Evolutionary conservation across 1,284 basidiomycete species (phyloP).

Genomic region (Gymnopus androsaceus): DNA sequence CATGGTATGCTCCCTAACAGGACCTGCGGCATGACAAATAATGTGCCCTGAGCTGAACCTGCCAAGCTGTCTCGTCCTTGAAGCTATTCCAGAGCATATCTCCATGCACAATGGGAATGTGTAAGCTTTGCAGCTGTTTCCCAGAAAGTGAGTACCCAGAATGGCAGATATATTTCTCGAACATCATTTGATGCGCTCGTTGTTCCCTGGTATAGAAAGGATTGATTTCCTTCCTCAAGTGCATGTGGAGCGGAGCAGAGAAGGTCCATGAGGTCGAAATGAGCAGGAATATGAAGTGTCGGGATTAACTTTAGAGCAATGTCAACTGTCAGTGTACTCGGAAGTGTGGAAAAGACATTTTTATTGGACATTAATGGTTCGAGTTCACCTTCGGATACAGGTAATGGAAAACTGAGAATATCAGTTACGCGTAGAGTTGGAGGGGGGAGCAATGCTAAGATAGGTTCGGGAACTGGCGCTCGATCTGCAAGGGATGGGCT

Average conservation of each 20-base stretch:
- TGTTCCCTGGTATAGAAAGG: not conserved
- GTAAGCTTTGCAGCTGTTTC: no score
- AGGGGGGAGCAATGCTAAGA: slow-evolving; percentile 12
- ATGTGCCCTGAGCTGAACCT: not conserved
- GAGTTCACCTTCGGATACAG: not conserved
- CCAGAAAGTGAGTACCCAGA: not conserved
- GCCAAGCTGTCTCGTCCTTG: no score
- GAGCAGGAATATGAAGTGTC: not conserved
- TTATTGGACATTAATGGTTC: not conserved
- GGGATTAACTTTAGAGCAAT: not conserved
- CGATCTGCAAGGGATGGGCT: no score
- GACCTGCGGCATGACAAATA: not conserved
- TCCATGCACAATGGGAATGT: not conserved
- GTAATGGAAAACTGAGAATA: not conserved
- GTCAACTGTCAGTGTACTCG: not conserved
- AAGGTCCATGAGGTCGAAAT: not conserved
- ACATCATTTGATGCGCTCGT: not conserved
- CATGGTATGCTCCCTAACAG: not conserved
- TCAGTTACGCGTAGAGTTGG: not conserved
- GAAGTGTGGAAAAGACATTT: not conserved
- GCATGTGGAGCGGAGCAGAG: not conserved
- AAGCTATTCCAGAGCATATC: not conserved
- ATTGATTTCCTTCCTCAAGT: not conserved
- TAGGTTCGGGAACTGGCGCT: slow-evolving; percentile 19
- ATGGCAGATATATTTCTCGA: not conserved